These are phyloP conservation scores for Eimeria mitis DNA, from an alignment of 169 alveolate genomes.

Conservation along the genomic window DNA sequence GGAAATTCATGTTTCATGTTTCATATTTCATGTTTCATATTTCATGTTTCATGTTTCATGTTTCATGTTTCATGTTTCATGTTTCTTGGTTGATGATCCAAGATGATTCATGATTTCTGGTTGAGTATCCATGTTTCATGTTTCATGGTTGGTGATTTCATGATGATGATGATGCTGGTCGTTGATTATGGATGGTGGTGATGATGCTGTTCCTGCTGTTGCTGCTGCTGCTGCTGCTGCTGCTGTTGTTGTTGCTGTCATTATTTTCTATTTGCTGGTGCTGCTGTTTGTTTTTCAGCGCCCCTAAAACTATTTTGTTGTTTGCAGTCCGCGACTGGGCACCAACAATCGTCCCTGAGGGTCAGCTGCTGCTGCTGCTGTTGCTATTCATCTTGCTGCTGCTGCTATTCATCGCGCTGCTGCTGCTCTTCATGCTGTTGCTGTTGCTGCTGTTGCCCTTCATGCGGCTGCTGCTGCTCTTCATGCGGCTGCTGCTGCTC, in stretches of 20 bases:
- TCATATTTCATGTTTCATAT: no score
- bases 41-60: no score
- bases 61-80: no score
- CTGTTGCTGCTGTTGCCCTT: conserved; percentile 3
- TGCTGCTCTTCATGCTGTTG: background rate
- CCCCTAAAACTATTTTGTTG: conserved; percentile 59
- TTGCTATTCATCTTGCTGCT: background rate
- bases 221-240: background rate
- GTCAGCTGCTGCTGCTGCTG: conserved; percentile 33
- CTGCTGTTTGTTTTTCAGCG: conserved; percentile 8
- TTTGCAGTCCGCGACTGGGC: conserved; percentile 81
- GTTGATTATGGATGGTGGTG: background rate
- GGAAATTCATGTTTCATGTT: no score
- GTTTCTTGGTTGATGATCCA: no score
- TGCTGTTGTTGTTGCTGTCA: background rate
- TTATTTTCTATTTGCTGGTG: background rate
- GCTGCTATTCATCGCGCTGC: background rate
- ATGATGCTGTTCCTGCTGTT: background rate
- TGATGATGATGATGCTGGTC: background rate
- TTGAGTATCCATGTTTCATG: no score
- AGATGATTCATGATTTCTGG: no score
- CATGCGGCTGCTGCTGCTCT: no score
- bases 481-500: no score
- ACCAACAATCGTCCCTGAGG: conserved; percentile 45
- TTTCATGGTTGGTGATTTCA: no score